These are phyloP conservation scores for Pythium rishiriense DNA, from an alignment of 352 stramenopile species.

Conservation along the genomic window DNA sequence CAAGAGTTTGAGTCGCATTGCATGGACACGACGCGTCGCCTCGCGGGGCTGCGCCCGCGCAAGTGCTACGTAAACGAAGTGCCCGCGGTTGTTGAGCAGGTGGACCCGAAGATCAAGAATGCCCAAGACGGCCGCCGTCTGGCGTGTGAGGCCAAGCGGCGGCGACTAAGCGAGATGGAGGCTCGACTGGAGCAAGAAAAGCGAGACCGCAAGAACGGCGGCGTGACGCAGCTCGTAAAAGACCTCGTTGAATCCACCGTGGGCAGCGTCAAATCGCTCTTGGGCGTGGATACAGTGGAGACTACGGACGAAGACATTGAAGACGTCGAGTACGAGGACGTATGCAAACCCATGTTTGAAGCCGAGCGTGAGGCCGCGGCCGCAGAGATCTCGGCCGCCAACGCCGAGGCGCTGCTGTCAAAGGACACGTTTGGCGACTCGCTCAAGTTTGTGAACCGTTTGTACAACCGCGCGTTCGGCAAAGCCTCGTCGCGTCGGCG, in stretches of 20 bases:
- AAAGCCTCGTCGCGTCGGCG: slow-evolving; percentile 66
- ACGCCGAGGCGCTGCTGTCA: slow-evolving; percentile 61
- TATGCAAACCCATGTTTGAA: slow-evolving; percentile 40
- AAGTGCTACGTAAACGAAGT: slow-evolving; percentile 56
- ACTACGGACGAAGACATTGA: slow-evolving; percentile 49
- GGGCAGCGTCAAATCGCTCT: slow-evolving; percentile 29
- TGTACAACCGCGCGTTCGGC: slow-evolving; percentile 91
- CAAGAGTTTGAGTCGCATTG: slow-evolving; percentile 56
- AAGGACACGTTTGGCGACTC: slow-evolving; percentile 93
- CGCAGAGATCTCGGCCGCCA: slow-evolving; percentile 31
- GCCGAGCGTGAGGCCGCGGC: slow-evolving; percentile 24
- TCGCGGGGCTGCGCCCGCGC: slow-evolving; percentile 41
- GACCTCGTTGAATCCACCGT: slow-evolving; percentile 12
- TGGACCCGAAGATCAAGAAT: slow-evolving; percentile 36
- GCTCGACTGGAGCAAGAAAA: slow-evolving; percentile 27
- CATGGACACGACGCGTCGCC: slow-evolving; percentile 59
- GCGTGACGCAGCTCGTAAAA: slow-evolving; percentile 14
- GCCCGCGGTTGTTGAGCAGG: slow-evolving; percentile 41
- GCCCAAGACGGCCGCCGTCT: slow-evolving; percentile 60
- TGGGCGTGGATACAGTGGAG: slow-evolving; percentile 48
- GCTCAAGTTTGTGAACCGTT: slow-evolving; percentile 90
- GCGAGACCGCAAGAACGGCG: slow-evolving; percentile 18
- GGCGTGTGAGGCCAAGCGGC: slow-evolving; percentile 62
- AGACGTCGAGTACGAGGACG: slow-evolving; percentile 70
- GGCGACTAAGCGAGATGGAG: slow-evolving; percentile 42